phyloP scores from a whole-genome alignment of 1,139 yeast genomes.

The Diutina rugosa region DNA sequence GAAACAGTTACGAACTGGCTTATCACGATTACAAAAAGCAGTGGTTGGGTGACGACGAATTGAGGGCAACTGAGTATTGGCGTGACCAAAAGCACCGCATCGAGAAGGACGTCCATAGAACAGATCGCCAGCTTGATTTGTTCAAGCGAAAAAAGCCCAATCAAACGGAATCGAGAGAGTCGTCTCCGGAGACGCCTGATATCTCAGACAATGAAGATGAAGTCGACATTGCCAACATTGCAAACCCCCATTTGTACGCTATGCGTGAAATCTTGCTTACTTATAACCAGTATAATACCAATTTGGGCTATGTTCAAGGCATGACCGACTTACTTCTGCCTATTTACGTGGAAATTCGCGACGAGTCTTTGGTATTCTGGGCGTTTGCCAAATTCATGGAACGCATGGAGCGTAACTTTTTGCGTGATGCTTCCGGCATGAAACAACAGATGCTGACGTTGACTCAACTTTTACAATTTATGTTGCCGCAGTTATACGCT shows the following conservation, averaged over 20 bases:
- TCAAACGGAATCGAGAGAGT: constrained; percentile 9
- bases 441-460: constrained; percentile 74
- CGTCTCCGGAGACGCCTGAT: constrained; percentile 31
- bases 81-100: constrained; percentile 79
- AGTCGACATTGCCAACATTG: constrained; percentile 39
- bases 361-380: constrained; percentile 80
- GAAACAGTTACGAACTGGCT: constrained; percentile 43
- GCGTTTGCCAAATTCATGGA: constrained; percentile 84
- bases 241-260: constrained; percentile 54
- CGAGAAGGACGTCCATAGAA: constrained; percentile 87
- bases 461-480: constrained; percentile 73
- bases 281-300: constrained; percentile 70
- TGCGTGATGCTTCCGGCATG: constrained; percentile 89
- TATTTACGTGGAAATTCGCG: constrained; percentile 61
- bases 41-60: constrained; percentile 53
- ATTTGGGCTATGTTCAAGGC: constrained; percentile 93
- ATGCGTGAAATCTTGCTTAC: constrained; percentile 75
- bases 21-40: constrained; percentile 54
- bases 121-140: constrained; percentile 66
- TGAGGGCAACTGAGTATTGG: constrained; percentile 61
- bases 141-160: constrained; percentile 24
- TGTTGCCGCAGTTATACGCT: constrained; percentile 73
- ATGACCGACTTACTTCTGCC: constrained; percentile 93
- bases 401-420: constrained; percentile 87
- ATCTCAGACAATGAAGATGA: constrained; percentile 20